phyloP scores from a whole-genome alignment of 2,329 filamentous ascomycete genomes.

The Fusarium papillatum region DNA sequence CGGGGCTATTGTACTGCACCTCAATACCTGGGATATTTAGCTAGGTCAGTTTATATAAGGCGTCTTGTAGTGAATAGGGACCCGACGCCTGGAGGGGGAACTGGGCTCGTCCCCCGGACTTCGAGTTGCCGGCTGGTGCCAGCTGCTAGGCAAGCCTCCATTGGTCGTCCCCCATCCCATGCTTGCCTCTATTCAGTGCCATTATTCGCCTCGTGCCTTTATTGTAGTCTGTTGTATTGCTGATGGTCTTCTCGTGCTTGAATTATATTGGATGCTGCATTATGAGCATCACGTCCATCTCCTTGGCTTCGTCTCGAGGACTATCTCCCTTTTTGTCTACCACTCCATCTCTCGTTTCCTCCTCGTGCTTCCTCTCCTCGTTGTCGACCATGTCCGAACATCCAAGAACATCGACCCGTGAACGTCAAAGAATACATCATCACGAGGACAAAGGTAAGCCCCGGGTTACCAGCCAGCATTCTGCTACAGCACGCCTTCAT shows the following conservation, averaged over 20 bases:
- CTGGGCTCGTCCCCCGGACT: background rate
- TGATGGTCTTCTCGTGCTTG: background rate
- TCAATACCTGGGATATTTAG: background rate
- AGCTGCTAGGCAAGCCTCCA: background rate
- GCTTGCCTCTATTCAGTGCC: background rate
- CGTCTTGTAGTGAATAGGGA: background rate
- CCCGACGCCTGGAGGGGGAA: background rate
- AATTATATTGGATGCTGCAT: background rate
- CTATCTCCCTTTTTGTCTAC: background rate
- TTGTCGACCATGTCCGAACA: background rate
- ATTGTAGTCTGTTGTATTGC: background rate
- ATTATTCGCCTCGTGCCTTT: background rate
- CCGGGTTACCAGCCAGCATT: conserved; percentile 20
- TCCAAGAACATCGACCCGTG: conserved; percentile 6
- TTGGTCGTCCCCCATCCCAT: background rate
- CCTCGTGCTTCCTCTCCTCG: background rate
- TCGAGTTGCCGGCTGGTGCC: background rate
- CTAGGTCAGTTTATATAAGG: background rate
- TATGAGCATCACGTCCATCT: background rate
- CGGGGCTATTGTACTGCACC: background rate
- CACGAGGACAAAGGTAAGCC: conserved; percentile 10
- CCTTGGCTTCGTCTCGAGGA: background rate
- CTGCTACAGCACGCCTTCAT: conserved; percentile 2
- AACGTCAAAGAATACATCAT: background rate
- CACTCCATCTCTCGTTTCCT: conserved; percentile 18